Percentiles rank a stretch among this genome's conserved stretches.
Conservation (phyloP, 768 basidiomycete genomes). For the Tulasnella sp. region DNA sequence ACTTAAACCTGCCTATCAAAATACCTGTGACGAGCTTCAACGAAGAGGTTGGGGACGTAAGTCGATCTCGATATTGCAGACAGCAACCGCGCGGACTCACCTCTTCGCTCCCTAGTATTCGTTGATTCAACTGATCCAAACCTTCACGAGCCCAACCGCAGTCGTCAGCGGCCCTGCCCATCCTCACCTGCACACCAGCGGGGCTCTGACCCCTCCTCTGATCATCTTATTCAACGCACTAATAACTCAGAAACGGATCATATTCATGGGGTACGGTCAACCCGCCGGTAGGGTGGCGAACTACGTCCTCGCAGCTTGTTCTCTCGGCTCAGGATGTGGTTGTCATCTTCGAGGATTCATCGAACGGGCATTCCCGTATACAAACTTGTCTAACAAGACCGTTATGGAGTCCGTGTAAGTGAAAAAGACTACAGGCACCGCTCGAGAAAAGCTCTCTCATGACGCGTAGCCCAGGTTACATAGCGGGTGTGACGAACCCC, state of each 20-base stretch:
- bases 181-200: constrained; percentile 89
- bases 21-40: constrained; percentile 82
- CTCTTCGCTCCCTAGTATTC: constrained; percentile 55
- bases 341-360: constrained; percentile 74
- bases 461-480: constrained; percentile 63
- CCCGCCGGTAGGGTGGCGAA: constrained; percentile 85
- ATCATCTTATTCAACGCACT: constrained; percentile 95
- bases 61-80: constrained; percentile 23
- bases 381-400: constrained; percentile 53
- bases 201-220: constrained; percentile 81
- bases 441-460: not conserved
- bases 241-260: constrained; percentile 88
- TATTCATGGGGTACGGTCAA: constrained; percentile 83
- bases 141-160: constrained; percentile 52
- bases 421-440: not conserved
- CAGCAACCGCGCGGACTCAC: not conserved
- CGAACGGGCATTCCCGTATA: constrained; percentile 90
- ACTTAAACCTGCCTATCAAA: constrained; percentile 73
- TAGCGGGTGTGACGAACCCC: constrained; percentile 95
- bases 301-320: constrained; percentile 89
- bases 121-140: constrained; percentile 77
- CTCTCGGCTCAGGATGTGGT: constrained; percentile 85
- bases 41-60: constrained; percentile 93
- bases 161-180: constrained; percentile 64
- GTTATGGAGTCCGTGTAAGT: constrained; percentile 63